These are phyloP conservation scores for Clathrus columnatus DNA, from an alignment of 768 basidiomycete species.

Conservation along the genomic window DNA sequence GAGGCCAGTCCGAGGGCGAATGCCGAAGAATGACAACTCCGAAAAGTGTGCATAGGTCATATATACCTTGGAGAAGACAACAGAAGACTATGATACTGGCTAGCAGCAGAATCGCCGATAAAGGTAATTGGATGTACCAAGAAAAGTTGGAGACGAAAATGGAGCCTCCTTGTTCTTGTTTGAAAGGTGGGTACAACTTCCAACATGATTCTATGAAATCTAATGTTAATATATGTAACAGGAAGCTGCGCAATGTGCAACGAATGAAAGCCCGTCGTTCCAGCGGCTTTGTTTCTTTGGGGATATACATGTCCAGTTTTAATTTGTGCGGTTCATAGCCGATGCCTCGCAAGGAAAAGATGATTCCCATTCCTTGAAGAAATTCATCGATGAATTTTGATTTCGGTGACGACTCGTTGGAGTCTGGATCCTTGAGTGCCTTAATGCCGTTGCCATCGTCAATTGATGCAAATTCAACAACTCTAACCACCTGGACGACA, in stretches of 20 bases:
- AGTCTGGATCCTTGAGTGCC: too few species aligned
- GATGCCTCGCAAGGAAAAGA: too few species aligned
- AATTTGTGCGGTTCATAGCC: too few species aligned
- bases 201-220: not conserved
- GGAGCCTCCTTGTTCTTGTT: not conserved
- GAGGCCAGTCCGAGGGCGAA: too few species aligned
- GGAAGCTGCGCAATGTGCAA: not conserved
- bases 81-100: not conserved
- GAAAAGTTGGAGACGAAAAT: not conserved
- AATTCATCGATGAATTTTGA: too few species aligned
- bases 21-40: not conserved
- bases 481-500: too few species aligned
- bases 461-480: too few species aligned
- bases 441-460: too few species aligned
- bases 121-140: not conserved
- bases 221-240: not conserved
- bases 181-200: not conserved
- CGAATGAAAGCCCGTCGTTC: not conserved
- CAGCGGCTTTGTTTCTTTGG: not conserved
- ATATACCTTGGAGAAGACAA: not conserved
- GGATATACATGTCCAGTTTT: too few species aligned
- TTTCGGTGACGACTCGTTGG: too few species aligned
- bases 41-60: not conserved
- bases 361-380: too few species aligned
- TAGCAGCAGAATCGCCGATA: not conserved